Evolutionary conservation across 2,329 filamentous ascomycete species (phyloP), one percentile per base, ranked within the genome.

Genomic region (Periconia sp.): DNA sequence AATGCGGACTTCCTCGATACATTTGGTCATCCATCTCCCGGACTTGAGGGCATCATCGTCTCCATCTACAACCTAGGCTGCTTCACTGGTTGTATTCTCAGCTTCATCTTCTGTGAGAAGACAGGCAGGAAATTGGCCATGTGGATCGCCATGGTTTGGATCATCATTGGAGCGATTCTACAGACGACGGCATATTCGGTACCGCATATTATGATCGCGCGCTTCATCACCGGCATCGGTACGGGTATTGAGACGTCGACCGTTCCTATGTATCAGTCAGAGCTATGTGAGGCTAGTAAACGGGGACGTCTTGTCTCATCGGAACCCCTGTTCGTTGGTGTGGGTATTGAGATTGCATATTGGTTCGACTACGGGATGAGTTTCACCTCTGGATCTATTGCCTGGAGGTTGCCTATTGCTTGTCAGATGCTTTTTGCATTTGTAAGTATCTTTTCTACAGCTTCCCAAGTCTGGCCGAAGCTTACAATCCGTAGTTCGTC

Each of bases 221-320:
- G 78, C 31, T 71, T 75, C 23, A 68, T 80, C 35, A 79, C 78
- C 3, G 78, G 78, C 33, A 64, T 80, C 22, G 78, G 77, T 0
- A 80, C 78, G 24, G 78, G 78, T 15, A 79, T 80, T 61, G 79
- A 80, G 56, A 79, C 77, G 3, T 75, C 73, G 0, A 79, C 77
- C 1, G 77, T 79, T 7, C 78, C 77, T 1, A 77, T 76, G 31
- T 80, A 78, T 54, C 77, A 79, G 64, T 73, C 74, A 4, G 77
- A 79, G 51, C 75, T 76, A 42, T 77, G 76, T 4, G 70, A 72
- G 34, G 76, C 80, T 0, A 75, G 75, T 56, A 82, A 82, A 60
- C 75, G 81, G 50, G 82, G 82, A 47, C 75, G 81, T 18, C 65
- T 84, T 30, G 82, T 84, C 43, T 81, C 79, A 59, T 80, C 82